phyloP scores from a whole-genome alignment of 1,284 basidiomycete genomes.

The Malassezia slooffiae region DNA sequence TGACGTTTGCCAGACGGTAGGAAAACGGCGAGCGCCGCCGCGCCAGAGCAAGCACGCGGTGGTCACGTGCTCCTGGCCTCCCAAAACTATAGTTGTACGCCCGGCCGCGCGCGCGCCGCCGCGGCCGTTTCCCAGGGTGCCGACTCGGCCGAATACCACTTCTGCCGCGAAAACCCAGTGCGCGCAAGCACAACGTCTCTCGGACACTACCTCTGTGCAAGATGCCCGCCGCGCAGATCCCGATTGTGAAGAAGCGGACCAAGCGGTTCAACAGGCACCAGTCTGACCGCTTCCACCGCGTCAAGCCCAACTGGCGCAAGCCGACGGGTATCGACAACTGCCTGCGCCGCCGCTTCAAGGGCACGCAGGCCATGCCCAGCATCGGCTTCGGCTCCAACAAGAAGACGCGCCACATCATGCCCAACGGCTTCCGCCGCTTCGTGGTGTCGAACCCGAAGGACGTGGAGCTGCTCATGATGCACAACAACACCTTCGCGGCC shows the following conservation, averaged over 20 bases:
- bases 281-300: slow-evolving; percentile 45
- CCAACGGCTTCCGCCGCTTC: slow-evolving; percentile 46
- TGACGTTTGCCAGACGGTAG: slow-evolving; percentile 14
- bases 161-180: slow-evolving; percentile 1
- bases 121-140: neutral
- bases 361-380: slow-evolving; percentile 41
- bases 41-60: neutral
- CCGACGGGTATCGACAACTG: slow-evolving; percentile 45
- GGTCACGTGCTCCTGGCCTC: neutral
- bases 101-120: too few relatives aligned
- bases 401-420: slow-evolving; percentile 47
- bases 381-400: slow-evolving; percentile 47
- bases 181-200: slow-evolving; percentile 10
- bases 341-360: slow-evolving; percentile 44
- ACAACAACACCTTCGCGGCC: slow-evolving; percentile 92
- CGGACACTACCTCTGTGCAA: slow-evolving; percentile 13
- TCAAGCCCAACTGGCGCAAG: slow-evolving; percentile 43
- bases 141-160: slow-evolving; percentile 11
- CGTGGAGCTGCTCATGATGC: slow-evolving; percentile 49
- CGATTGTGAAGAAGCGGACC: slow-evolving; percentile 47
- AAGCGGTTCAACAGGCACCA: slow-evolving; percentile 46
- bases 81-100: slow-evolving; percentile 12
- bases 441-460: slow-evolving; percentile 43
- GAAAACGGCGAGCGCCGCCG: too few relatives aligned
- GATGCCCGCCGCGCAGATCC: slow-evolving; percentile 42